A percentile compares a stretch with the other conserved stretches of the same genome.
These are phyloP conservation scores for Kodamaea lidongshanica DNA, from an alignment of 805 yeast genomes.

Conservation along the genomic window DNA sequence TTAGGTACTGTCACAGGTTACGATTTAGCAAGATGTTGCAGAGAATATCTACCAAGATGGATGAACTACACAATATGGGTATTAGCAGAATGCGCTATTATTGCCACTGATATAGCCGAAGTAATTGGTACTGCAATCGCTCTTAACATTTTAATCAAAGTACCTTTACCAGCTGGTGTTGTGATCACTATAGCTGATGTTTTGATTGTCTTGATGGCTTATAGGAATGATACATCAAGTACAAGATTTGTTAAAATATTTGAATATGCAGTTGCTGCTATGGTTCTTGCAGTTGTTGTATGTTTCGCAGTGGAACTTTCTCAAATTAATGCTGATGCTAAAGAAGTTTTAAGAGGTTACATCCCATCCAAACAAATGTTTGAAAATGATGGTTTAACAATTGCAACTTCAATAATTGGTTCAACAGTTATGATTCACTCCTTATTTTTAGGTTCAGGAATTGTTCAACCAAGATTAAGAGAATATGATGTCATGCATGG, in stretches of 20 bases:
- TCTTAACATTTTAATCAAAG: slow-evolving; percentile 36
- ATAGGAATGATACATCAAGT: slow-evolving; percentile 38
- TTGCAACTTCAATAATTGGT: slow-evolving; percentile 44
- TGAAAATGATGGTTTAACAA: slow-evolving; percentile 37
- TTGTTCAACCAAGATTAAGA: slow-evolving; percentile 44
- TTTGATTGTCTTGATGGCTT: slow-evolving; percentile 41
- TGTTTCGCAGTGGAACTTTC: slow-evolving; percentile 43
- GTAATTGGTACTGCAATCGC: slow-evolving; percentile 51
- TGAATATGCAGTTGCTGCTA: slow-evolving; percentile 37
- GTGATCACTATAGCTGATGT: slow-evolving; percentile 41
- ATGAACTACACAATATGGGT: slow-evolving; percentile 34
- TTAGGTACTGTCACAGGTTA: slow-evolving; percentile 46
- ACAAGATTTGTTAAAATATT: slow-evolving; percentile 29
- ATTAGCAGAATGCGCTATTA: slow-evolving; percentile 43
- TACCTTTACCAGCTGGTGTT: slow-evolving; percentile 48
- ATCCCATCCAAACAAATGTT: slow-evolving; percentile 40
- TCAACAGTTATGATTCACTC: slow-evolving; percentile 51
- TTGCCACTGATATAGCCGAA: slow-evolving; percentile 50
- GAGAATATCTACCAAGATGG: slow-evolving; percentile 36
- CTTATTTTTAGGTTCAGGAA: slow-evolving; percentile 43
- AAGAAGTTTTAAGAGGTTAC: slow-evolving; percentile 39
- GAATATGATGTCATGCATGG: slow-evolving; percentile 39
- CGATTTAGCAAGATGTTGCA: slow-evolving; percentile 41
- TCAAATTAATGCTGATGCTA: slow-evolving; percentile 25
- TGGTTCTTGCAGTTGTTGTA: slow-evolving; percentile 39